Conservation (phyloP, 2,329 filamentous ascomycete genomes). For the Fusarium austroafricanum region DNA sequence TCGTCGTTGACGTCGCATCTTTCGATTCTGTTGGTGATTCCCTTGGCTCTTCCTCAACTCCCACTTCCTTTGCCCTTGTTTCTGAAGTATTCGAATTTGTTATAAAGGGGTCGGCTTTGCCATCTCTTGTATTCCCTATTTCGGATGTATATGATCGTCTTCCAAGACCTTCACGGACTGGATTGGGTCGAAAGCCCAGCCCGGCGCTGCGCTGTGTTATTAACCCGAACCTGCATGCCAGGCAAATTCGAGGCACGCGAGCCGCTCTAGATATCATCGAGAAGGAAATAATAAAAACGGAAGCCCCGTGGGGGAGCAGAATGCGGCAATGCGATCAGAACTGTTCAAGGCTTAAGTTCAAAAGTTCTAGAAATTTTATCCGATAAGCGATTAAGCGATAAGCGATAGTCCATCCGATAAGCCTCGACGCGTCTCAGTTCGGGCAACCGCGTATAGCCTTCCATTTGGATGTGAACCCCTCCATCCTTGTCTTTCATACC, state of each 20-base stretch:
- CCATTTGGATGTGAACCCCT: constrained; percentile 10
- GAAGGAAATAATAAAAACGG: constrained; percentile 15
- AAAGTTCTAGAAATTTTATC: constrained; percentile 40
- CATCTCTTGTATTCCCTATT: constrained; percentile 33
- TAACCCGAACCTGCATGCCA: constrained; percentile 50
- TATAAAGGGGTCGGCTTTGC: constrained; percentile 45
- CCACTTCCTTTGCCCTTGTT: background rate
- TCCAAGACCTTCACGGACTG: constrained; percentile 16
- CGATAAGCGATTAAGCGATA: too few species aligned
- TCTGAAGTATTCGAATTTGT: background rate
- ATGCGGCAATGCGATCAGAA: constrained; percentile 23
- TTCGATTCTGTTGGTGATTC: background rate
- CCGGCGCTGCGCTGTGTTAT: constrained; percentile 41
- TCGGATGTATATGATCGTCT: constrained; percentile 44
- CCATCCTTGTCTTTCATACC: constrained; percentile 3
- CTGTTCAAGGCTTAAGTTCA: constrained; percentile 1
- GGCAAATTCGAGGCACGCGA: constrained; percentile 50
- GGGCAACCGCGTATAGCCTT: constrained; percentile 31
- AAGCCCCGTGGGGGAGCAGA: constrained; percentile 16
- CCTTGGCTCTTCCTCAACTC: background rate
- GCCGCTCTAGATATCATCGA: constrained; percentile 53
- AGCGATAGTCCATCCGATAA: background rate
- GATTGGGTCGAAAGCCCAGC: constrained; percentile 17
- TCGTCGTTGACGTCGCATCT: background rate
- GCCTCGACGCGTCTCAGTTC: constrained; percentile 27